Evolutionary conservation across 176 grass and related monocot genomes (phyloP).

Genomic region (Phoenix roebelenii): DNA sequence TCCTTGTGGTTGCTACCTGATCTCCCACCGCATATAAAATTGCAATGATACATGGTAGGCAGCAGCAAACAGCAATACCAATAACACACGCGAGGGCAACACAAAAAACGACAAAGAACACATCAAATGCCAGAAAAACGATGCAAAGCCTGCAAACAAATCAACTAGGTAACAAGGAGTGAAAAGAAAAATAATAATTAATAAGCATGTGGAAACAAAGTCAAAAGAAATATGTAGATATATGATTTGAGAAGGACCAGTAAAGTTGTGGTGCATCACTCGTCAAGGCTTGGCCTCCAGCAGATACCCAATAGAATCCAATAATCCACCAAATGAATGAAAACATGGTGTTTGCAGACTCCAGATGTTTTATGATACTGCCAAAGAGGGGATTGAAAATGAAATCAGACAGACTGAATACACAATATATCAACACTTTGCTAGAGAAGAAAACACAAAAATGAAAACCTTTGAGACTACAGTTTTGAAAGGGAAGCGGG

Average conservation of each 20-base stretch:
- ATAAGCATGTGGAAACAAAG: conserved; percentile 6
- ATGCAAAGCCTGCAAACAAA: conserved; percentile 34
- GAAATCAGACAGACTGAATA: too few species aligned
- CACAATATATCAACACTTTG: too few species aligned
- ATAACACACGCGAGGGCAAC: conserved; percentile 31
- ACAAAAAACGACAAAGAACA: conserved; percentile 46
- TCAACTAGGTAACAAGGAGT: background rate
- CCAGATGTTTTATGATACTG: conserved; percentile 1
- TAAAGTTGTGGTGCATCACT: conserved; percentile 14
- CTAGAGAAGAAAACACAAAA: too few species aligned
- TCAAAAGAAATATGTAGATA: conserved; percentile 2
- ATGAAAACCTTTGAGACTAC: too few species aligned
- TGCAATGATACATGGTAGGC: conserved; percentile 45
- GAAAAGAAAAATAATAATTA: conserved; percentile 1
- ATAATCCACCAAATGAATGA: conserved; percentile 17
- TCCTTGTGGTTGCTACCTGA: conserved; percentile 21
- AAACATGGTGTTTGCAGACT: conserved; percentile 12
- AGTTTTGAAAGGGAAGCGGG: too few species aligned
- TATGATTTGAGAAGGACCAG: conserved; percentile 5
- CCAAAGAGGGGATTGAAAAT: background rate
- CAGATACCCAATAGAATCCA: conserved; percentile 12
- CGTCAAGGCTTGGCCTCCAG: conserved; percentile 9
- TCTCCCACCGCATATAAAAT: conserved; percentile 42
- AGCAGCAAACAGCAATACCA: conserved; percentile 41
- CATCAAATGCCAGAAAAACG: conserved; percentile 44